Evolutionary conservation across 2,329 filamentous ascomycete species (phyloP).

Genomic region (Pyricularia pennisetigena): DNA sequence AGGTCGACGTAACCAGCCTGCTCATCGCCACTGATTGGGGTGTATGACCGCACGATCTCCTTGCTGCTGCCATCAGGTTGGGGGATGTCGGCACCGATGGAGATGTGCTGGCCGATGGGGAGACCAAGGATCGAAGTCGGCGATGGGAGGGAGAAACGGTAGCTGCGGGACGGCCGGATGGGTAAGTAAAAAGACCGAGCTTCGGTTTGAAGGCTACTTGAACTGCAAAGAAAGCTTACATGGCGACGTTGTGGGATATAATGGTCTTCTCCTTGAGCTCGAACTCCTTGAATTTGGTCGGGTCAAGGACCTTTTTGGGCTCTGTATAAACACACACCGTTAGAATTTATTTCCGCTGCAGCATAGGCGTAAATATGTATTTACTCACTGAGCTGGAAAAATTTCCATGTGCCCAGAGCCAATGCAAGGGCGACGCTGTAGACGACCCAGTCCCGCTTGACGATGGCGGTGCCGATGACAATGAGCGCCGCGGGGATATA

Average conservation of each 20-base stretch:
- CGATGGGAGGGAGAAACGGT: conserved; percentile 81
- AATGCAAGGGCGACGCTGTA: conserved; percentile 61
- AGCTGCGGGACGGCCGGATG: conserved; percentile 39
- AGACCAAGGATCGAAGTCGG: conserved; percentile 79
- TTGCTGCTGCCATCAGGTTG: conserved; percentile 63
- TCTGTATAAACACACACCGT: conserved; percentile 32
- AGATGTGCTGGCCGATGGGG: conserved; percentile 98
- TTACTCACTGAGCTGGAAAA: conserved; percentile 59
- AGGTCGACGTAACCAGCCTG: conserved; percentile 90
- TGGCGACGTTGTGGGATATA: conserved; percentile 96
- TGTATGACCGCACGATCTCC: conserved; percentile 86
- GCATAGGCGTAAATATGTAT: neutral
- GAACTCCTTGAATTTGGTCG: conserved; percentile 82
- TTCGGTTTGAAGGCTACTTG: neutral
- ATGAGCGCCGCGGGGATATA: conserved; percentile 77
- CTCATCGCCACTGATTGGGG: conserved; percentile 81
- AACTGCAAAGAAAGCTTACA: conserved; percentile 43
- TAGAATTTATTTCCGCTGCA: neutral
- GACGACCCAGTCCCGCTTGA: conserved; percentile 68
- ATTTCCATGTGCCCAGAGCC: conserved; percentile 59
- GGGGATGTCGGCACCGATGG: conserved; percentile 68
- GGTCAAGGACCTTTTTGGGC: conserved; percentile 65
- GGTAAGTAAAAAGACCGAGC: neutral
- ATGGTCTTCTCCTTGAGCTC: conserved; percentile 90
- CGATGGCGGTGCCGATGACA: conserved; percentile 63